phyloP scores from a whole-genome alignment of 2,329 filamentous ascomycete species.

The Nothophaeocryptopus gaeumannii region DNA sequence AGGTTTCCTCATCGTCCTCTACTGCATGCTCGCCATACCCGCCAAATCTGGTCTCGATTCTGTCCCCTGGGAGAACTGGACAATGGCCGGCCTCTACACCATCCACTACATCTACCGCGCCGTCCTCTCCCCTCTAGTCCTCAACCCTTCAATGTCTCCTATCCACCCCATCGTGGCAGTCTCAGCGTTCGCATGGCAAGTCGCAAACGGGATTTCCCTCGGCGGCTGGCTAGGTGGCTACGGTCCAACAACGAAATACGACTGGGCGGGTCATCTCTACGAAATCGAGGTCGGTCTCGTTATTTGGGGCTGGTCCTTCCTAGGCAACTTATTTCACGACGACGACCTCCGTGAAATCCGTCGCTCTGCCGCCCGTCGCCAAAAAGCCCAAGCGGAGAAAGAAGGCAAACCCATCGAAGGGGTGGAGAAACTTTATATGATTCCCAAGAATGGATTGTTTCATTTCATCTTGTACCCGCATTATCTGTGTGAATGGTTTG shows the following conservation, averaged over 20 bases:
- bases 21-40: conserved; percentile 71
- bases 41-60: conserved; percentile 51
- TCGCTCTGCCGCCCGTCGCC: conserved; percentile 61
- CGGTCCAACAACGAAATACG: conserved; percentile 60
- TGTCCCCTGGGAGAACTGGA: conserved; percentile 74
- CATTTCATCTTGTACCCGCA: conserved; percentile 82
- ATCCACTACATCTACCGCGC: conserved; percentile 92
- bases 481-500: conserved; percentile 94
- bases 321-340: conserved; percentile 84
- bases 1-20: conserved; percentile 73
- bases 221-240: conserved; percentile 81
- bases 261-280: conserved; percentile 47
- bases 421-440: conserved; percentile 79
- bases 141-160: conserved; percentile 88
- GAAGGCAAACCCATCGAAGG: conserved; percentile 47
- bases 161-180: conserved; percentile 69
- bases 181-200: conserved; percentile 68
- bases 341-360: conserved; percentile 85
- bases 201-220: conserved; percentile 74
- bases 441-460: conserved; percentile 82
- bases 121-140: conserved; percentile 71
- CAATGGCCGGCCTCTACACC: conserved; percentile 67
- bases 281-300: conserved; percentile 62
- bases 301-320: conserved; percentile 73
- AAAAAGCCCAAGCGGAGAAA: conserved; percentile 50